A percentile compares a stretch with the other conserved stretches of the same genome.
These are phyloP conservation scores for Penicillium parvum DNA, from an alignment of 495 filamentous ascomycete genomes.

Conservation along the genomic window DNA sequence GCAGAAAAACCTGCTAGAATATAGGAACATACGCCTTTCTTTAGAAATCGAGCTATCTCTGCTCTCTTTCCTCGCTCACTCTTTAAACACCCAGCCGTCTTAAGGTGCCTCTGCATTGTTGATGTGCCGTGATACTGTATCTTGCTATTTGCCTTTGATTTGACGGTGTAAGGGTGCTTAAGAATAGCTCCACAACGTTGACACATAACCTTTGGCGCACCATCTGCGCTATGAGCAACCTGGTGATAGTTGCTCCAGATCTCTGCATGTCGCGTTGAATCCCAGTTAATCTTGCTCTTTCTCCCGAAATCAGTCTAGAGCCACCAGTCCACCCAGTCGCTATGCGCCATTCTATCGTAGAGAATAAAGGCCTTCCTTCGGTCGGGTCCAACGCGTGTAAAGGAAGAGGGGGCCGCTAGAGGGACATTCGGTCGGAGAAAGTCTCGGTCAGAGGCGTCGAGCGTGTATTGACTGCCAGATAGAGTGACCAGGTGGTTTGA, in stretches of 20 bases:
- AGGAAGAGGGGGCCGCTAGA: no score
- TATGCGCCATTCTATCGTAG: no score
- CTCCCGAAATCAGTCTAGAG: no score
- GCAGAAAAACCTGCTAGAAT: no score
- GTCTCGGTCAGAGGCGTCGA: no score
- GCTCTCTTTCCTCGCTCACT: neutral
- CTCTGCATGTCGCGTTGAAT: neutral
- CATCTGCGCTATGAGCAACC: slow-evolving; percentile 1
- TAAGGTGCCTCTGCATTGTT: neutral
- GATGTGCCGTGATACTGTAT: neutral
- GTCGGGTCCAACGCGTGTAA: no score
- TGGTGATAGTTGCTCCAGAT: slow-evolving; percentile 2
- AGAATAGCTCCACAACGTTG: neutral
- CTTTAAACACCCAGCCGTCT: neutral
- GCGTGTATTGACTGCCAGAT: no score
- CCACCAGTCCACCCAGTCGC: no score
- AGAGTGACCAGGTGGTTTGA: no score
- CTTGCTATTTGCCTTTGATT: no score
- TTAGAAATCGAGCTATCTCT: slow-evolving; percentile 5
- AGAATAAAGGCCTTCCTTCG: no score
- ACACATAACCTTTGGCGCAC: slow-evolving; percentile 6
- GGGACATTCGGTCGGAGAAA: no score
- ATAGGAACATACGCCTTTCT: slow-evolving; percentile 1
- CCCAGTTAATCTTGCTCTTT: neutral
- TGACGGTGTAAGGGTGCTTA: neutral